Percentiles rank a stretch among this genome's conserved stretches.
phyloP scores from a whole-genome alignment of 179 eudicot genomes.

The Spergularia azorica region DNA sequence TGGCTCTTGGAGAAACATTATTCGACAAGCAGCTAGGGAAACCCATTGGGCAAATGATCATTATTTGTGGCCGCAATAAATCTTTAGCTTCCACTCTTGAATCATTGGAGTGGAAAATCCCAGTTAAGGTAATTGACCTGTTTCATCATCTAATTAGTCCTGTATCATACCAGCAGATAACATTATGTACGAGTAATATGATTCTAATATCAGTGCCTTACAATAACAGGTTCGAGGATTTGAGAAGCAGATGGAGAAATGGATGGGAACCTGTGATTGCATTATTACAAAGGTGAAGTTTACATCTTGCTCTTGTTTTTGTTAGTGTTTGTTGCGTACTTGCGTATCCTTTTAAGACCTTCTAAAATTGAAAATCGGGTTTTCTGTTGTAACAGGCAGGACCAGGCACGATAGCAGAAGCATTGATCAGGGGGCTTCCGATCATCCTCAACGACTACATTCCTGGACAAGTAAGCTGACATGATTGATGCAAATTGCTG shows the following conservation, averaged over 20 bases:
- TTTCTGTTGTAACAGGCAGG: constrained; percentile 62
- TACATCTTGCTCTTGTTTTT: neutral
- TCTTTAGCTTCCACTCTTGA: constrained; percentile 50
- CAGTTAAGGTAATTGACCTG: constrained; percentile 55
- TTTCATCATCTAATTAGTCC: neutral
- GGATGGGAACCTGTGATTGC: constrained; percentile 98
- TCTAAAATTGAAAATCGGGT: constrained; percentile 1
- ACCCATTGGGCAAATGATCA: constrained; percentile 73
- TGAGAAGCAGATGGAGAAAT: constrained; percentile 84
- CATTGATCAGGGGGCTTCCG: constrained; percentile 88
- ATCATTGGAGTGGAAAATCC: constrained; percentile 73
- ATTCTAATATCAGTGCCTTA: neutral
- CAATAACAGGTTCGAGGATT: constrained; percentile 66
- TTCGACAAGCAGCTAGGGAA: constrained; percentile 48
- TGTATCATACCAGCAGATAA: no score
- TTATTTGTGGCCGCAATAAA: constrained; percentile 85
- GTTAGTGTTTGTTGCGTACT: neutral
- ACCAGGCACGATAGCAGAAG: constrained; percentile 97
- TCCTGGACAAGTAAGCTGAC: constrained; percentile 79
- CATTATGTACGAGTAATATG: neutral
- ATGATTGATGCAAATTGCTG: neutral
- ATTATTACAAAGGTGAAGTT: constrained; percentile 74
- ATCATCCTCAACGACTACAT: constrained; percentile 89
- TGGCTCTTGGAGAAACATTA: constrained; percentile 70
- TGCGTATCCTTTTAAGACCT: neutral